Evolutionary conservation across 2,329 filamentous ascomycete species (phyloP).

Genomic region (Passalora sequoiae): DNA sequence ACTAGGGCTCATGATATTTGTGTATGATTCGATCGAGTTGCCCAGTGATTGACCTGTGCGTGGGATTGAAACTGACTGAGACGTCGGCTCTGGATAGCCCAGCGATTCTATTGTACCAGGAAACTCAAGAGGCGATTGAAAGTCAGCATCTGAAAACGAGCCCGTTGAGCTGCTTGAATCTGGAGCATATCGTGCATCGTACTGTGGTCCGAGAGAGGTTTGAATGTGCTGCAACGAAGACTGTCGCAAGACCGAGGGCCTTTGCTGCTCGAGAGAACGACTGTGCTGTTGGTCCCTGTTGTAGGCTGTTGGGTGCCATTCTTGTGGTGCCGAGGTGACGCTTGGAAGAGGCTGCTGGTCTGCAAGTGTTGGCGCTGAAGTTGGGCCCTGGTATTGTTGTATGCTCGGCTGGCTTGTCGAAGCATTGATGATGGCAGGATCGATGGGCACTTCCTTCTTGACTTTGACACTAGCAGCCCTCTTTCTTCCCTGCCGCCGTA

Average conservation of each 20-base stretch:
- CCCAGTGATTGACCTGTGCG: conserved; percentile 18
- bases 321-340: conserved; percentile 15
- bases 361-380: conserved; percentile 12
- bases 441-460: conserved; percentile 14
- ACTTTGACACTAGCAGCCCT: conserved; percentile 19
- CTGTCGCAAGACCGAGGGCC: conserved; percentile 35
- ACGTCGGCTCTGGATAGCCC: conserved; percentile 38
- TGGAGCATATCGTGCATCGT: conserved; percentile 40
- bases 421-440: background rate
- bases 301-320: conserved; percentile 38
- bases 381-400: conserved; percentile 7
- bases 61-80: conserved; percentile 25
- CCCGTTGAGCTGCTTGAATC: conserved; percentile 43
- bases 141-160: conserved; percentile 46
- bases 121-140: conserved; percentile 44
- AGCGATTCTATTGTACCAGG: conserved; percentile 44
- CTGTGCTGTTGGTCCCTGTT: conserved; percentile 36
- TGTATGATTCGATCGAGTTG: conserved; percentile 32
- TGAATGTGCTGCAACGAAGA: conserved; percentile 41
- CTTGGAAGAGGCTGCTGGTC: conserved; percentile 18
- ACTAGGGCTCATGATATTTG: conserved; percentile 39
- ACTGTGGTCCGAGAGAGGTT: conserved; percentile 38
- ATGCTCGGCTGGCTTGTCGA: conserved; percentile 4
- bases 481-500: conserved; percentile 25
- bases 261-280: conserved; percentile 18